Evolutionary conservation across 108 stramenopile genomes (phyloP), one percentile per base, ranked within the genome.

Genomic region (Pseudonitzschia delicatissima): DNA sequence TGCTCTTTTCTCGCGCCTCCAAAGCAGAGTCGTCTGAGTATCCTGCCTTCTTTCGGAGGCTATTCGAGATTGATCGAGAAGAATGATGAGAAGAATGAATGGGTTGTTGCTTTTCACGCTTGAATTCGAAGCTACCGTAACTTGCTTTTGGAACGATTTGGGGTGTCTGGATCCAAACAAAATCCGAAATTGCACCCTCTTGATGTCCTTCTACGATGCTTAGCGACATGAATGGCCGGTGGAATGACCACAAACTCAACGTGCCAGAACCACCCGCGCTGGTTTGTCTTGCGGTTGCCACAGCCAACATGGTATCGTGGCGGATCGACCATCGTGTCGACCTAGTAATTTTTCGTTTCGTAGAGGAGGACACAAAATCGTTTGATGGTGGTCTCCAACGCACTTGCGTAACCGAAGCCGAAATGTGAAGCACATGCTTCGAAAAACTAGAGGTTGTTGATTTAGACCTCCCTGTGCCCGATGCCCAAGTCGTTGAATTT

Each of bases 241-340:
- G 68, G 35, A 45, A 81, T 9, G 88, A 85, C 88, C 88, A 93
- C 35, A 93, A 45, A 25, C 82, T 75, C 23, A 87, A 57, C 12
- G 72, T 36, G 9, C 91, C 91, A 57, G 80, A 72, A 12, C 88
- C 88, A 45, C 88, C 91, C 33, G 88, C 82, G 68, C 77, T 87
- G 4, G 83, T 81, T n/a, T 86, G 74, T 4, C 85, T 75, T 12
- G 84, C 82, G n/a, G 87, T 93, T 44, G 92, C 82, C 7, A 93
- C 92, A 49, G 88, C 92, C 20, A 93, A 68, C 81, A 89, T 88
- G n/a, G 84, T 73, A 34, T 83, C 87, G 64, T 88, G 84, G 5
- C 64, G n/a, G 77, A 75, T 82, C 84, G 33, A 28, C 60, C 25
- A 57, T 34, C 33, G 23, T 27, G 49, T 57, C 62, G n/a, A 25